Percentiles rank a stretch among this genome's conserved stretches.
Evolutionary conservation across 768 basidiomycete species (phyloP).

Genomic region (Trametes gibbosa): DNA sequence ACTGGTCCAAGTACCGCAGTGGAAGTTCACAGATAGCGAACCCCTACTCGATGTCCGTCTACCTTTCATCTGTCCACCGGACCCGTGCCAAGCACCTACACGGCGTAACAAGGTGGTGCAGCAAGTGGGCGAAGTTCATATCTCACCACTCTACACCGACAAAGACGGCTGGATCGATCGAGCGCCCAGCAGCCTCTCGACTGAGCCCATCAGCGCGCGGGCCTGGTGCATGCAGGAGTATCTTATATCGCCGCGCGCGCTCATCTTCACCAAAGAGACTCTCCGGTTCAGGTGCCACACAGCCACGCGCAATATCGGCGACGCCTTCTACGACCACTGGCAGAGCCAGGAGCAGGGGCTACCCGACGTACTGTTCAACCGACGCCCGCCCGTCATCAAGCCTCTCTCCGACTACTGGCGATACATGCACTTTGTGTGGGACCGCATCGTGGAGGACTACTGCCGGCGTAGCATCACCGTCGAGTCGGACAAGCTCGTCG

Average conservation of each 20-base stretch:
- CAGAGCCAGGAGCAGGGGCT: too few relatives aligned
- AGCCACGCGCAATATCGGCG: not conserved
- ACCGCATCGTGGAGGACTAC: not conserved
- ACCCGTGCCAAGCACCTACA: not conserved
- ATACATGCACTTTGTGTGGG: too few relatives aligned
- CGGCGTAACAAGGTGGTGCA: not conserved
- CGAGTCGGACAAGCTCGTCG: not conserved
- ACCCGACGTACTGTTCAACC: too few relatives aligned
- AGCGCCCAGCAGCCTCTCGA: not conserved
- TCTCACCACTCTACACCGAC: not conserved
- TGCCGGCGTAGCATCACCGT: not conserved
- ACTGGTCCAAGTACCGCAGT: not conserved
- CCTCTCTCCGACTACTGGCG: too few relatives aligned
- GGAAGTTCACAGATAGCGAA: not conserved
- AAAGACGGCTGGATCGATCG: not conserved
- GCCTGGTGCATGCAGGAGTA: constrained; percentile 2
- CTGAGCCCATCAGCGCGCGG: not conserved
- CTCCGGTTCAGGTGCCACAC: not conserved
- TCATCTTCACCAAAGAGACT: not conserved
- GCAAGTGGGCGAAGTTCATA: not conserved
- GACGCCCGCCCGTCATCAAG: too few relatives aligned
- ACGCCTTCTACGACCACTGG: too few relatives aligned
- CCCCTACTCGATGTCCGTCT: not conserved
- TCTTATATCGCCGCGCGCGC: not conserved
- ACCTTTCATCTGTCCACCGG: not conserved